Percentiles rank a stretch among this genome's conserved stretches.
Evolutionary conservation across 768 basidiomycete species (phyloP).

Genomic region (Trametes punicea): DNA sequence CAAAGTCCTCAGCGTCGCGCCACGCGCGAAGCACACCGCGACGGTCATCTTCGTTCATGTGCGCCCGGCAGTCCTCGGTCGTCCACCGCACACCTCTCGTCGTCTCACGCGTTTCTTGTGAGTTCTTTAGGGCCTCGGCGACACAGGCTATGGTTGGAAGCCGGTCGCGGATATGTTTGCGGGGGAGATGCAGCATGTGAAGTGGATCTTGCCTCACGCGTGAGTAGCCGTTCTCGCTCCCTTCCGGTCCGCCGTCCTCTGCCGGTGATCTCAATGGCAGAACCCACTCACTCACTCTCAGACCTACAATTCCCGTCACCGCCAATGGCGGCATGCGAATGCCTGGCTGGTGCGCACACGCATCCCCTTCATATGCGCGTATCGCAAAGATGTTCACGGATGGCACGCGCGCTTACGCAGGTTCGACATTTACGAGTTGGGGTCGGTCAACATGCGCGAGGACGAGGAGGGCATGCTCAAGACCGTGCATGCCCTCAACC

Average conservation of each 20-base stretch:
- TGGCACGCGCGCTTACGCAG: conserved; percentile 33
- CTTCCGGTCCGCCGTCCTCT: neutral
- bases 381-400: neutral
- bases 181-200: conserved; percentile 63
- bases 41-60: conserved; percentile 92
- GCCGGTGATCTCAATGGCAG: neutral
- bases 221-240: conserved; percentile 35
- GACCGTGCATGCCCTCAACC: conserved; percentile 57
- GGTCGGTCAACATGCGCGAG: conserved; percentile 39
- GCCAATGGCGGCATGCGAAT: conserved; percentile 71
- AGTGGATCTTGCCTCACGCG: conserved; percentile 89
- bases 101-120: neutral
- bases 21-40: conserved; percentile 68
- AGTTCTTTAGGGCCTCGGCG: conserved; percentile 62
- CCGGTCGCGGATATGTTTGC: conserved; percentile 71
- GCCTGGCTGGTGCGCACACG: conserved; percentile 62
- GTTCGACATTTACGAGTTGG: conserved; percentile 70
- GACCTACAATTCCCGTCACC: conserved; percentile 60
- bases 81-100: neutral
- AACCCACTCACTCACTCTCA: conserved; percentile 21
- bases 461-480: conserved; percentile 76
- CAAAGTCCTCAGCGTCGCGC: conserved; percentile 50
- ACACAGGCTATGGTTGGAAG: conserved; percentile 72
- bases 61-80: conserved; percentile 29
- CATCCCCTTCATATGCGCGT: neutral